Evolutionary conservation across 2,329 filamentous ascomycete species (phyloP).

Genomic region (Fusarium udum): DNA sequence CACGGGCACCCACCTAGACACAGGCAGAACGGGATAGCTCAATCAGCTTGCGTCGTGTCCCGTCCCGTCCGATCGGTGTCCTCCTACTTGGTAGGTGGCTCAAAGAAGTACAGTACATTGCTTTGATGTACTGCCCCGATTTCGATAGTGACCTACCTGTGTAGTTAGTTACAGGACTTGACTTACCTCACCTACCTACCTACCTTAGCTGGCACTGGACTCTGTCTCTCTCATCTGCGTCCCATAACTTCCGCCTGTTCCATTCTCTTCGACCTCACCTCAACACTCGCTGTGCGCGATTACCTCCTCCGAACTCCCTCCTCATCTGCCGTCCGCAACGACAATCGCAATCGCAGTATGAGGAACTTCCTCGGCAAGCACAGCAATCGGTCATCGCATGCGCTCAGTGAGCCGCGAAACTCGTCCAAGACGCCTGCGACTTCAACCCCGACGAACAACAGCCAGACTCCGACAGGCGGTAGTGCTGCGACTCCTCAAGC

Average conservation of each 20-base stretch:
- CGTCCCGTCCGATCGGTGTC: conserved; percentile 18
- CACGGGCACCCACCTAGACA: not conserved
- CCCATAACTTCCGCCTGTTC: conserved; percentile 16
- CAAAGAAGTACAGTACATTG: not conserved
- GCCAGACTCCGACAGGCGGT: conserved; percentile 33
- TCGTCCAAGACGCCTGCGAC: conserved; percentile 40
- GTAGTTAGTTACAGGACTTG: not conserved
- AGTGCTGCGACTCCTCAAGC: conserved; percentile 33
- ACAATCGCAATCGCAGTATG: conserved; percentile 52
- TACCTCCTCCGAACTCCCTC: not conserved
- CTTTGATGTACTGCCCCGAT: conserved; percentile 21
- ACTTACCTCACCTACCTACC: conserved; percentile 2
- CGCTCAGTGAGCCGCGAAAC: conserved; percentile 57
- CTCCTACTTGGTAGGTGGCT: not conserved
- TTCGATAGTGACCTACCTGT: conserved; percentile 10
- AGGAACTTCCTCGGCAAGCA: conserved; percentile 64
- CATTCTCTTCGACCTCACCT: conserved; percentile 10
- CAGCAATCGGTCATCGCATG: conserved; percentile 66
- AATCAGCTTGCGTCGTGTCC: conserved; percentile 2
- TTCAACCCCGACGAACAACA: conserved; percentile 19
- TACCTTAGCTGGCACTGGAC: conserved; percentile 3
- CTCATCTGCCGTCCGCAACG: conserved; percentile 20
- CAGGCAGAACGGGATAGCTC: not conserved
- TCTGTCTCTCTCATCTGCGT: conserved; percentile 22
- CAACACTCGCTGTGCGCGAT: conserved; percentile 22